These are phyloP conservation scores for Botrytis fragariae DNA, from an alignment of 2,329 filamentous ascomycete species.

Conservation along the genomic window DNA sequence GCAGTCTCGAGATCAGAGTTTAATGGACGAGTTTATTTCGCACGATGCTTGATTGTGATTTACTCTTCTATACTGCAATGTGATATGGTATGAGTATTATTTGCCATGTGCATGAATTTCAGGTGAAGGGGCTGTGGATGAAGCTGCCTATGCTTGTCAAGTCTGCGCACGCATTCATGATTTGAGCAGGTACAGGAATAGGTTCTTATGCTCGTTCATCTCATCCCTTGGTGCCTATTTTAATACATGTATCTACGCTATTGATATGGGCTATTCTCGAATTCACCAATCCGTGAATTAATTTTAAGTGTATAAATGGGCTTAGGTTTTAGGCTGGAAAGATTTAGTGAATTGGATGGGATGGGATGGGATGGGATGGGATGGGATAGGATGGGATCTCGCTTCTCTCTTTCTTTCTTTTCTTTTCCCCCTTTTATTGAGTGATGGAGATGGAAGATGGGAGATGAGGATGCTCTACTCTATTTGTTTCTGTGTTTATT, in stretches of 20 bases:
- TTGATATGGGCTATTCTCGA: neutral
- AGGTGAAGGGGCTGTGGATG: neutral
- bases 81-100: neutral
- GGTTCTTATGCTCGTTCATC: neutral
- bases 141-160: neutral
- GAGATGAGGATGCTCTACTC: too few species aligned
- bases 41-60: neutral
- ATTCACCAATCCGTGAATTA: neutral
- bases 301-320: neutral
- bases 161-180: neutral
- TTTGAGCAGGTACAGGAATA: neutral
- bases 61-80: neutral
- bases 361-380: too few species aligned
- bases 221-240: neutral
- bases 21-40: neutral
- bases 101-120: neutral
- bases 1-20: conserved; percentile 7
- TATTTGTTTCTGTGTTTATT: too few species aligned
- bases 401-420: neutral
- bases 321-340: neutral
- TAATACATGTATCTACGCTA: neutral
- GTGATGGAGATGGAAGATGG: too few species aligned
- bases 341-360: too few species aligned
- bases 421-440: too few species aligned
- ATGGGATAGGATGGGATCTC: neutral